Conservation (phyloP, 805 yeast genomes). For the baker's yeast (Saccharomyces cerevisiae) region DNA sequence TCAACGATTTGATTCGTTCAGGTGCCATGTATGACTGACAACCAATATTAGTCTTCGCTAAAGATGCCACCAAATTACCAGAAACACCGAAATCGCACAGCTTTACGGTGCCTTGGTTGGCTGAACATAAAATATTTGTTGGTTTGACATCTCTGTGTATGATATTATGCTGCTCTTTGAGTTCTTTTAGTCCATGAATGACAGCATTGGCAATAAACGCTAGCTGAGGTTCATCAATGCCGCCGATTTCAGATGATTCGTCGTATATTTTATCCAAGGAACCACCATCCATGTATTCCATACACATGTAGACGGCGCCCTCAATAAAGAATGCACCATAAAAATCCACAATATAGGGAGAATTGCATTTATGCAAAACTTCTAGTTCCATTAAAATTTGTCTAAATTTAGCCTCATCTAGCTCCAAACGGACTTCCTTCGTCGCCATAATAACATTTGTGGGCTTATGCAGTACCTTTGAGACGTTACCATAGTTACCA, state of each 20-base stretch:
- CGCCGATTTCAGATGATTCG: constrained; percentile 35
- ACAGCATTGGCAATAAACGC: constrained; percentile 76
- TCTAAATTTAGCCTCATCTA: constrained; percentile 87
- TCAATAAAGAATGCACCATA: constrained; percentile 96
- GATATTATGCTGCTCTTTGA: constrained; percentile 84
- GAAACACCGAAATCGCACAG: constrained; percentile 94
- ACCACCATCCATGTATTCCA: constrained; percentile 97
- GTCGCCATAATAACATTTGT: constrained; percentile 91
- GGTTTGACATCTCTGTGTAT: constrained; percentile 97
- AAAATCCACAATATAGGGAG: constrained; percentile 89
- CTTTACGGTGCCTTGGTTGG: constrained; percentile 72
- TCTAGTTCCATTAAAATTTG: constrained; percentile 96
- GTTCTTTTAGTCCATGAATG: constrained; percentile 68
- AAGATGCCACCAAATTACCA: constrained; percentile 88
- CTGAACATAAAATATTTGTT: constrained; percentile 78
- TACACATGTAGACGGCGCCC: constrained; percentile 97
- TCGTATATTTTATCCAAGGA: constrained; percentile 81
- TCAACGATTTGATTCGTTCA: constrained; percentile 73
- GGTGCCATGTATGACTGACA: constrained; percentile 99
- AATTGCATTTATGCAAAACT: constrained; percentile 80
- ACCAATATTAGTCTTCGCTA: constrained; percentile 93
- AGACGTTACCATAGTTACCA: constrained; percentile 94
- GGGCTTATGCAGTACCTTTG: constrained; percentile 87
- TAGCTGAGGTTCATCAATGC: constrained; percentile 69
- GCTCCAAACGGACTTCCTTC: constrained; percentile 90